Percentiles rank a stretch among this genome's conserved stretches.
These are phyloP conservation scores for Ophidiomyces ophidiicola DNA, from an alignment of 2,329 filamentous ascomycete species.

Conservation along the genomic window DNA sequence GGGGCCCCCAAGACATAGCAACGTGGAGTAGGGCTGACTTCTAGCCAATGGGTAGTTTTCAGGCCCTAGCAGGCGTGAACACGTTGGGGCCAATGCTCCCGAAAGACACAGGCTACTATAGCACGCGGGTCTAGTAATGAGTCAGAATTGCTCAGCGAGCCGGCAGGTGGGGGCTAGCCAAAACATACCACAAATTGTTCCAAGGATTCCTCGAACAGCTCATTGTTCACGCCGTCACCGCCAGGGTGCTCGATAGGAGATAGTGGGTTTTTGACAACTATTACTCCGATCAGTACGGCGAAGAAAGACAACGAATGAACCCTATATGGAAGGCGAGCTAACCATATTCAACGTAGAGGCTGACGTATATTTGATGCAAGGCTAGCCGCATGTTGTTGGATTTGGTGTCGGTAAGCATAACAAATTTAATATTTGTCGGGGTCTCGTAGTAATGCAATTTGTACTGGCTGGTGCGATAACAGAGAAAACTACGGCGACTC, in stretches of 20 bases:
- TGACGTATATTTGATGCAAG: slow-evolving; percentile 96
- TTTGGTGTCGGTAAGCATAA: slow-evolving; percentile 86
- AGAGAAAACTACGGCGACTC: slow-evolving; percentile 57
- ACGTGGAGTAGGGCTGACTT: slow-evolving; percentile 7
- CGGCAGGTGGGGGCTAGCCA: not conserved
- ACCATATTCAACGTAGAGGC: slow-evolving; percentile 94
- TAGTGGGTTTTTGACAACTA: slow-evolving; percentile 53
- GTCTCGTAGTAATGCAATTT: slow-evolving; percentile 99
- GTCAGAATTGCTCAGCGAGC: not conserved
- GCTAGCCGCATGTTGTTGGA: slow-evolving; percentile 86
- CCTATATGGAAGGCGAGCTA: slow-evolving; percentile 15
- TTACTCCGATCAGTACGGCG: slow-evolving; percentile 2
- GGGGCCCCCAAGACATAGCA: not conserved
- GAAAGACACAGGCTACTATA: slow-evolving; percentile 8
- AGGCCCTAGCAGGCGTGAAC: not conserved
- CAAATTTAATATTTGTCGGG: slow-evolving; percentile 85
- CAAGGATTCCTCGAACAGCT: slow-evolving; percentile 50
- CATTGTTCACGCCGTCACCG: slow-evolving; percentile 51
- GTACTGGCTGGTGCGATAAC: slow-evolving; percentile 86
- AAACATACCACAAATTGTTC: slow-evolving; percentile 38
- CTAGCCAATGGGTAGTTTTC: slow-evolving; percentile 4
- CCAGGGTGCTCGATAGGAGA: slow-evolving; percentile 50
- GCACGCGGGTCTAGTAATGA: slow-evolving; percentile 12
- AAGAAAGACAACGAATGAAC: not conserved
- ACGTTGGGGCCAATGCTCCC: not conserved